Evolutionary conservation across 2,329 filamentous ascomycete genomes (phyloP), one percentile per base, ranked within the genome.

Genomic region (Sporothrix protearum): DNA sequence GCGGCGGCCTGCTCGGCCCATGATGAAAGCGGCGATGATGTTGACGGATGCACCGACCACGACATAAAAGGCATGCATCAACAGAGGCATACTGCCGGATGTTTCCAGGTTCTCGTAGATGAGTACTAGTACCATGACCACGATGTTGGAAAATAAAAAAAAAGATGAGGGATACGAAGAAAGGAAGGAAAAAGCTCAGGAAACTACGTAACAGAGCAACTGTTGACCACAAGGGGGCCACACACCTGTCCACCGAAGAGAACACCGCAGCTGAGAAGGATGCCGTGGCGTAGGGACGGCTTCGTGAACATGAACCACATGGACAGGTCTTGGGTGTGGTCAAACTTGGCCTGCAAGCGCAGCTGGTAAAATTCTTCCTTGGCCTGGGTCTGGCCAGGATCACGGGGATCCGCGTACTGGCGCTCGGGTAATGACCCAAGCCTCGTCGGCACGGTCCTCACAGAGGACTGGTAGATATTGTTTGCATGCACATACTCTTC

Each of bases 361-460:
- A 84, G 83, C 66, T 81, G 79, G 73, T 80, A 80, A 74, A 82
- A 83, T 72, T 84, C 82, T 68, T 81, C 80, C 14, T 75, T 75
- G 12, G 82, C 82, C 64, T 78, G 74, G n/a, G 76, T 72, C 67
- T 82, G 77, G 10, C 81, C 73, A 0, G 77, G 76, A 72, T 83
- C 82, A n/a, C 78, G 76, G 1, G 77, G 76, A 6, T 76, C 80
- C 49, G 78, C 76, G 74, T 85, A 83, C 25, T 85, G 77, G 3
- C 80, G 78, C 57, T 79, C 78, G 53, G 53, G 83, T 75, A 16
- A 83, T 78, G 6, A 77, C 77, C 42, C 78, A 78, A 1, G 82
- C 82, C 75, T 82, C 80, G 8, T 83, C 78, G 3, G 75, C 73
- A 8, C 79, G 77, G 61, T 78, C 79, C 76, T 81, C 76, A 55